Base-by-base conservation (phyloP, 2,329 filamentous ascomycete species). In the Rutstroemia sydowiana region DNA sequence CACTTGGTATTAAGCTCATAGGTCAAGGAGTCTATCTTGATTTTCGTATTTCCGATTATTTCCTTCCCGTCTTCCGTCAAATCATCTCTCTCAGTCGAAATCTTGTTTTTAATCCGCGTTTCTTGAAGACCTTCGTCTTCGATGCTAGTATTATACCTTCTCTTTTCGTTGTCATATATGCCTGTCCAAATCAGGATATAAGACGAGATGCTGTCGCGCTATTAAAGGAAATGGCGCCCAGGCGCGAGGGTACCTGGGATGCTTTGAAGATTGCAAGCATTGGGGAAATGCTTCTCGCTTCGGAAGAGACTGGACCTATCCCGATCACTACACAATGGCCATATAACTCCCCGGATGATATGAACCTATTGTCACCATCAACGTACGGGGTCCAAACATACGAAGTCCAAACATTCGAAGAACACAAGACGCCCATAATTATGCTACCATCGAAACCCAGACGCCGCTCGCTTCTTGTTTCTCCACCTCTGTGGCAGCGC, bases 161-260 rank as follows among this genome's bases (percentile, higher is more conserved):
- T 37, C 36, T 62, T 14, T 61, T 56, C 23, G 55, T 59, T 32
- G 56, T 54, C 6, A 36, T 58, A n/a, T 51, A 51, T 34, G 41
- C 47, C 5, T 59, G 58, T 44, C 30, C 28, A 3, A 45, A 58
- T 36, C 44, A 41, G 32, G 44, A 31, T 6, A 37, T 61, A 20
- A 48, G 53, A 16, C 45, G 48, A 10, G 59, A 61, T n/a, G 59
- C 59, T 8, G 23, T 61, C 14, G 23, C 47, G 18, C 14, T 61
- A 10, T 44, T 62, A 20, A 50, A 46, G 43, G 32, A 45, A 16
- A 45, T 47, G 16, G 49, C 39, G 10, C 55, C 54, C 28, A 58
- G 59, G 34, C 47, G 58, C 21, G 59, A 61, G 43, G 54, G 54
- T 6, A 50, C 52, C 5, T 60, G 60, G 60, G 55, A 59, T 51